Conservation (phyloP, 257 asterid species). For the Cruciata laevipes region DNA sequence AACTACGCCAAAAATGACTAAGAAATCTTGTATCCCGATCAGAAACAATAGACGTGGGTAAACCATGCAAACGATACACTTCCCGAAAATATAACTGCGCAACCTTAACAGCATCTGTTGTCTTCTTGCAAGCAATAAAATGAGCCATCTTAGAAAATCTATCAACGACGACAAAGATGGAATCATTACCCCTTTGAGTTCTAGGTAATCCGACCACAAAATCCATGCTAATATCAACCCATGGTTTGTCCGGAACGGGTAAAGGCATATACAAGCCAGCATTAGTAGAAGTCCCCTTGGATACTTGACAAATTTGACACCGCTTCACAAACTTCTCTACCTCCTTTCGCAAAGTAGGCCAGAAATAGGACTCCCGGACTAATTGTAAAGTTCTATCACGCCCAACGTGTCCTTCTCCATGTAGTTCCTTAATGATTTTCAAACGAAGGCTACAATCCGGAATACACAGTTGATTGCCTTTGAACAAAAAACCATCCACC, state of each 20-base stretch:
- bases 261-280: background rate
- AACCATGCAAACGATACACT: background rate
- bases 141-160: background rate
- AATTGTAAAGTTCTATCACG: too few species aligned
- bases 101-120: background rate
- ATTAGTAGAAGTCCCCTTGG: background rate
- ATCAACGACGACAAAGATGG: background rate
- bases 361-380: too few species aligned
- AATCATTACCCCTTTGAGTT: background rate
- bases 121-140: background rate
- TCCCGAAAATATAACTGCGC: background rate
- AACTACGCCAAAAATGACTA: background rate
- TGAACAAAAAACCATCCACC: too few species aligned
- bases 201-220: background rate
- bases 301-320: too few species aligned
- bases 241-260: background rate
- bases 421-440: too few species aligned
- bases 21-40: background rate
- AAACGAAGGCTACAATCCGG: too few species aligned
- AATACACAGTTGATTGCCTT: too few species aligned
- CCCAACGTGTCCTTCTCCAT: too few species aligned
- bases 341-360: too few species aligned
- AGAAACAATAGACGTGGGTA: background rate
- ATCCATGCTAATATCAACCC: background rate
- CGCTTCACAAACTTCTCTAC: too few species aligned